Evolutionary conservation across 768 basidiomycete genomes (phyloP), one percentile per base, ranked within the genome.

Genomic region (Termitomyces sp.): DNA sequence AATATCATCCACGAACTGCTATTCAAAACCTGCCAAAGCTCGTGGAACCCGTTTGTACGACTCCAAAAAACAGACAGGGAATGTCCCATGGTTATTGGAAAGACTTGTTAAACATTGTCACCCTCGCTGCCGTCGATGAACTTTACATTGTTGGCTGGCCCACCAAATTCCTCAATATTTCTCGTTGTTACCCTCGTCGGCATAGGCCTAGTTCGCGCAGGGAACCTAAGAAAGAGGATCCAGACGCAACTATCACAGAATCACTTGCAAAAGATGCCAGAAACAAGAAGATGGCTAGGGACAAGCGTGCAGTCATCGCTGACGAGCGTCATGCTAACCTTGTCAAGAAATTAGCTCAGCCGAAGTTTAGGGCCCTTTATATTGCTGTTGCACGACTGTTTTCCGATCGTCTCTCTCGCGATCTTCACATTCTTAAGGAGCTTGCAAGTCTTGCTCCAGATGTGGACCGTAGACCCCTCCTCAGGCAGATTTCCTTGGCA

Each of bases 81-180:
- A 54, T 68, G 20, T 58, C 74, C 13, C 88, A 90, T 49, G 88
- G 88, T 0, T 88, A 85, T 64, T 90, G 86, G 85, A 89, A 91
- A 65, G 89, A 90, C 62, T 75, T 89, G 22, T 78, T 88, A 53
- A 86, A 88, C 52, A 83, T 91, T 49, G 74, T 90, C 5, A 77
- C 82, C 4, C 76, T 91, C 30, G 84, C 83, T 12, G 76, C 83
- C 1, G 68, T 77, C 16, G 81, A 78, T 57, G 74, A 88, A 58
- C 77, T 89, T 22, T 61, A 64, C 45, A 61, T 64, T 40, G 58
- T 64, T n/a, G 1, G 45, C 36, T 39, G 50, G 32, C 54, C 34
- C 18, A 54, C 70, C 30, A 66, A 37, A 58, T 76, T 69, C 65
- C 72, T 72, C 30, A 45, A 45, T 45, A 39, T 39, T 18, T 10